phyloP scores from a whole-genome alignment of 2,329 filamentous ascomycete genomes.

The Arthrobotrys entomopaga region DNA sequence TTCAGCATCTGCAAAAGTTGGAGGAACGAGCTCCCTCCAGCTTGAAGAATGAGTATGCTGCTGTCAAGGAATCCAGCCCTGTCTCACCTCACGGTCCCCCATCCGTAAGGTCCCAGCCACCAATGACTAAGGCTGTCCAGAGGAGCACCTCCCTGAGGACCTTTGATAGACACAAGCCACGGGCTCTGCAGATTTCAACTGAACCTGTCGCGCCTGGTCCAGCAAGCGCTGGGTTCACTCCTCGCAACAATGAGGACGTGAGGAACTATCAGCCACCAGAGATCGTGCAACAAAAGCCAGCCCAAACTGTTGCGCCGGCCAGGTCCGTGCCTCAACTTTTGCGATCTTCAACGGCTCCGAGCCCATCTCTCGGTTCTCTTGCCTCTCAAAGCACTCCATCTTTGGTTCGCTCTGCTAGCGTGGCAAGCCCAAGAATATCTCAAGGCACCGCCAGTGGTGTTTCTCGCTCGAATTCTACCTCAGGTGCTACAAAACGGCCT shows the following conservation, averaged over 20 bases:
- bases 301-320: background rate
- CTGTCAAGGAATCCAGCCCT: slow-evolving; percentile 38
- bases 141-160: slow-evolving; percentile 50
- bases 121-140: slow-evolving; percentile 48
- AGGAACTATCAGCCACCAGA: slow-evolving; percentile 37
- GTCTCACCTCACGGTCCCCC: slow-evolving; percentile 43
- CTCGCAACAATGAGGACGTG: slow-evolving; percentile 43
- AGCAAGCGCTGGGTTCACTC: slow-evolving; percentile 46
- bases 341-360: slow-evolving; percentile 40
- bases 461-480: slow-evolving; percentile 41
- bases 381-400: slow-evolving; percentile 42
- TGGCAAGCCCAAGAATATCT: slow-evolving; percentile 33
- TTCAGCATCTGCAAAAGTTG: slow-evolving; percentile 74
- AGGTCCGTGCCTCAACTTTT: slow-evolving; percentile 22
- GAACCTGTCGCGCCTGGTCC: slow-evolving; percentile 46
- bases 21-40: slow-evolving; percentile 57
- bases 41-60: slow-evolving; percentile 37
- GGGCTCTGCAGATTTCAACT: slow-evolving; percentile 43
- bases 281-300: slow-evolving; percentile 7
- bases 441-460: slow-evolving; percentile 19
- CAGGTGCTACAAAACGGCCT: slow-evolving; percentile 29
- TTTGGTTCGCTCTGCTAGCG: slow-evolving; percentile 39
- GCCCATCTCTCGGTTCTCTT: slow-evolving; percentile 42
- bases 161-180: slow-evolving; percentile 49
- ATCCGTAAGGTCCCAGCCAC: slow-evolving; percentile 41